phyloP scores from a whole-genome alignment of 164 flowering plant genomes.

The Magnolia officinalis region DNA sequence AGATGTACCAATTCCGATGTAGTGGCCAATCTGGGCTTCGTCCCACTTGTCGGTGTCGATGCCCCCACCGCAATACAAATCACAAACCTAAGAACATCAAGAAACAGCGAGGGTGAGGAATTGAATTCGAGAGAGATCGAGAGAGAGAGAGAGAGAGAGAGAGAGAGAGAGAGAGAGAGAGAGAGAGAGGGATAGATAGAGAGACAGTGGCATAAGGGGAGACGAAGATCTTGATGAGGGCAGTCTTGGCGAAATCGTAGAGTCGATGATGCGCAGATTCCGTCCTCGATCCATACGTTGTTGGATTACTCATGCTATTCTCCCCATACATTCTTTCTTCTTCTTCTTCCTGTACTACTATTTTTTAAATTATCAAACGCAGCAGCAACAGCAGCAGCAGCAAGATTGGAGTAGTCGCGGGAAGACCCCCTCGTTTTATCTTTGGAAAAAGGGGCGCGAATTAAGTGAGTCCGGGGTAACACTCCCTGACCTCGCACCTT shows the following conservation, averaged over 20 bases:
- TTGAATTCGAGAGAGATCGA: background rate
- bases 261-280: slow-evolving; percentile 30
- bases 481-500: too few relatives aligned
- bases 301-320: background rate
- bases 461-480: too few relatives aligned
- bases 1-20: slow-evolving; percentile 76
- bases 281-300: background rate
- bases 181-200: slow-evolving; percentile 13
- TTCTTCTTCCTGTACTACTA: background rate
- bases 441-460: too few relatives aligned
- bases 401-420: too few relatives aligned
- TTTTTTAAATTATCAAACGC: too few relatives aligned
- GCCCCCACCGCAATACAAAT: slow-evolving; percentile 79
- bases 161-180: slow-evolving; percentile 6
- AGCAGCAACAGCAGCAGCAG: too few relatives aligned
- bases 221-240: slow-evolving; percentile 74
- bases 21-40: slow-evolving; percentile 82
- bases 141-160: too few relatives aligned
- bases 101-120: background rate
- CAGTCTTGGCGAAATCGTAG: slow-evolving; percentile 68
- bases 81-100: slow-evolving; percentile 52
- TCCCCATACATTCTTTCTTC: background rate
- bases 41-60: slow-evolving; percentile 70
- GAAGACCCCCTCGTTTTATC: too few relatives aligned
- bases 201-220: slow-evolving; percentile 72